phyloP scores from a whole-genome alignment of 2,329 filamentous ascomycete species.

The Monosporascus ibericus region DNA sequence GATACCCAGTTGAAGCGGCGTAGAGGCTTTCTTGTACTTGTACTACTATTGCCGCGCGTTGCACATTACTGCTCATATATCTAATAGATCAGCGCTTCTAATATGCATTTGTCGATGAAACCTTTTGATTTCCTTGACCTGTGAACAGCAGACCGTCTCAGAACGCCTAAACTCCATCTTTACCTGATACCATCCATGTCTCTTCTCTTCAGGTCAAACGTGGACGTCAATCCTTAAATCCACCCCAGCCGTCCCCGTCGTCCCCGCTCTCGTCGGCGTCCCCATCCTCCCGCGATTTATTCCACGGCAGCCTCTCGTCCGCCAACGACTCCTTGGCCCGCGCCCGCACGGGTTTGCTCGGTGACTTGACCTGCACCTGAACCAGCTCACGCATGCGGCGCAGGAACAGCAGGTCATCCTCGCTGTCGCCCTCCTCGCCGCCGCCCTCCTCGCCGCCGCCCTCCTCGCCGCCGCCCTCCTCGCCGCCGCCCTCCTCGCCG shows the following conservation, averaged over 20 bases:
- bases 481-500: conserved; percentile 30
- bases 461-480: conserved; percentile 30
- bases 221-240: conserved; percentile 54
- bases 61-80: too few species aligned
- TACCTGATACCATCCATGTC: background rate
- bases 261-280: conserved; percentile 26
- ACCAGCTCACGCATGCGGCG: conserved; percentile 49
- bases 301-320: conserved; percentile 69
- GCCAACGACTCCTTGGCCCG: conserved; percentile 64
- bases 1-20: conserved; percentile 7
- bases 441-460: too few species aligned
- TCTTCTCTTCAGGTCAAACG: conserved; percentile 3
- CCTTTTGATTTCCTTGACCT: too few species aligned
- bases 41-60: too few species aligned
- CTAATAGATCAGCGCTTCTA: too few species aligned
- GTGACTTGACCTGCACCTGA: conserved; percentile 48
- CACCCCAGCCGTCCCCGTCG: conserved; percentile 55
- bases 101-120: too few species aligned
- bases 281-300: conserved; percentile 32
- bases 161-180: background rate
- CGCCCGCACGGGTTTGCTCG: conserved; percentile 65
- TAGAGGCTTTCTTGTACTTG: too few species aligned
- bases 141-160: too few species aligned
- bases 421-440: conserved; percentile 25
- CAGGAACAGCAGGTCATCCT: conserved; percentile 43